Evolutionary conservation across 2,329 filamentous ascomycete species (phyloP).

Genomic region (Ophiosphaerella herpotricha): DNA sequence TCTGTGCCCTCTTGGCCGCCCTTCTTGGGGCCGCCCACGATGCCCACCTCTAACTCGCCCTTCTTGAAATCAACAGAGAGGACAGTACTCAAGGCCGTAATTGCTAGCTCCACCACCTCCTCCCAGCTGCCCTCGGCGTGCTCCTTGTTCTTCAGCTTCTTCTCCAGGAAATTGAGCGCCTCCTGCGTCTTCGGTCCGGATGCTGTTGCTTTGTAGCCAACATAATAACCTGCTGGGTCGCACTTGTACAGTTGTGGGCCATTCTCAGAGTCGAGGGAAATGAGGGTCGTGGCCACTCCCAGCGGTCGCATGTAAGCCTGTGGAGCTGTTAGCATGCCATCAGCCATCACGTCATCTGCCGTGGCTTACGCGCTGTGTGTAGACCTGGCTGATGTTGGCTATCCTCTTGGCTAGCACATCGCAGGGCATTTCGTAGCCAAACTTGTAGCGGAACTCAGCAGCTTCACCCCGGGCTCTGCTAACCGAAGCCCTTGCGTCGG

Average conservation of each 20-base stretch:
- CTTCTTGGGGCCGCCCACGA: conserved; percentile 83
- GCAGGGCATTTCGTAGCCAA: conserved; percentile 98
- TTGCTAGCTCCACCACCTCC: conserved; percentile 95
- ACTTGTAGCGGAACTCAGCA: conserved; percentile 98
- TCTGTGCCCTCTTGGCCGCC: conserved; percentile 85
- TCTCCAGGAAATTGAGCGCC: conserved; percentile 96
- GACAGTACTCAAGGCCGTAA: conserved; percentile 92
- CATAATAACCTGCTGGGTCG: conserved; percentile 96
- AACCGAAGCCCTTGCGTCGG: conserved; percentile 91
- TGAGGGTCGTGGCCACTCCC: conserved; percentile 91
- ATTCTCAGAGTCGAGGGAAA: conserved; percentile 88
- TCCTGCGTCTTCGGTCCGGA: conserved; percentile 98
- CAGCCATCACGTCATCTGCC: background rate
- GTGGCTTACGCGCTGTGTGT: conserved; percentile 83
- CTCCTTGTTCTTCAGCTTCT: conserved; percentile 99
- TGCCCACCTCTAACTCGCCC: conserved; percentile 95
- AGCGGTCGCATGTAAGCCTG: conserved; percentile 97
- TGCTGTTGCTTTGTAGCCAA: conserved; percentile 96
- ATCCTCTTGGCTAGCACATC: conserved; percentile 95
- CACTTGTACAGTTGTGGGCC: conserved; percentile 98
- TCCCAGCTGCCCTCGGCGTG: conserved; percentile 90
- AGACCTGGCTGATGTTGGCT: conserved; percentile 99
- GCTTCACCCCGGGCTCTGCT: conserved; percentile 93
- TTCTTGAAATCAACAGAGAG: conserved; percentile 99
- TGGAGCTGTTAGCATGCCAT: conserved; percentile 34